Percentiles rank a stretch among this genome's conserved stretches.
phyloP scores from a whole-genome alignment of 2,329 filamentous ascomycete species.

The Arthrobotrys megalospora region DNA sequence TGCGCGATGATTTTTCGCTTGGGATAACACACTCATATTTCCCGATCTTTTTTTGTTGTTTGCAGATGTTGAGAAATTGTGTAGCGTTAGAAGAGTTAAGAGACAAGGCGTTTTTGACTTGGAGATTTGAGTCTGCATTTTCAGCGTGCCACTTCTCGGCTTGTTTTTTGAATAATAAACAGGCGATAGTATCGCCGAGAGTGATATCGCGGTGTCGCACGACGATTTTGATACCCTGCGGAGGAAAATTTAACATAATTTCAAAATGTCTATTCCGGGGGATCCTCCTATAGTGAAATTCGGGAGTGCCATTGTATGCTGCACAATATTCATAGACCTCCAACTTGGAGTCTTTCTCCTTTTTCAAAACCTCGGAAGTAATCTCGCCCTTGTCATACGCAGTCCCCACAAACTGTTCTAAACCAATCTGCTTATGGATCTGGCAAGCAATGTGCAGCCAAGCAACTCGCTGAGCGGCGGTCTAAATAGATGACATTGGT shows the following conservation, averaged over 20 bases:
- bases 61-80: slow-evolving; percentile 67
- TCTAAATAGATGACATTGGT: slow-evolving; percentile 8
- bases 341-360: slow-evolving; percentile 65
- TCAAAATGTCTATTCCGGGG: slow-evolving; percentile 56
- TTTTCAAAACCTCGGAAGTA: slow-evolving; percentile 60
- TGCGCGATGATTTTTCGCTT: not conserved
- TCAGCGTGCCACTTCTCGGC: slow-evolving; percentile 66
- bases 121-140: slow-evolving; percentile 64
- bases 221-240: slow-evolving; percentile 66
- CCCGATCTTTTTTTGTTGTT: slow-evolving; percentile 57
- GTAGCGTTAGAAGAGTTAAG: slow-evolving; percentile 67
- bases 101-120: slow-evolving; percentile 64
- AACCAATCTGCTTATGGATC: slow-evolving; percentile 25
- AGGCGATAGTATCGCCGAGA: slow-evolving; percentile 67
- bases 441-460: slow-evolving; percentile 50
- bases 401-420: slow-evolving; percentile 45
- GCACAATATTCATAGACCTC: slow-evolving; percentile 69
- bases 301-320: slow-evolving; percentile 66
- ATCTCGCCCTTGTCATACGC: slow-evolving; percentile 38
- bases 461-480: slow-evolving; percentile 30
- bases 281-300: slow-evolving; percentile 41
- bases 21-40: slow-evolving; percentile 61
- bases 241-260: slow-evolving; percentile 66
- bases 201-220: slow-evolving; percentile 64
- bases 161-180: slow-evolving; percentile 67